Evolutionary conservation across 2,329 filamentous ascomycete genomes (phyloP), one percentile per base, ranked within the genome.

Genomic region (Aspergillus pseudotamarii): DNA sequence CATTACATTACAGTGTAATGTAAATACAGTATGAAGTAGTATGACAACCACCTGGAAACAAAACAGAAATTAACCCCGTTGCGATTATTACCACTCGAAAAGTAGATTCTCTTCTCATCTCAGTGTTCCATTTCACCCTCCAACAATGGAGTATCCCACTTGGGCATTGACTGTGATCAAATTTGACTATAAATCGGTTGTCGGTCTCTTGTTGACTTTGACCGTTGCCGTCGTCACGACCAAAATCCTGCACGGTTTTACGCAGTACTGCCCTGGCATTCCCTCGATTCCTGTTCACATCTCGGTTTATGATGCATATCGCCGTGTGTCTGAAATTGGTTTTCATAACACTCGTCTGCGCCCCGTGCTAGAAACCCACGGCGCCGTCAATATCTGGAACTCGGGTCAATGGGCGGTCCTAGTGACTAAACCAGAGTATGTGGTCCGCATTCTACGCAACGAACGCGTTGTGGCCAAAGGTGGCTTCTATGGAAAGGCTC

Each of bases 361-460:
- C 0, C 45, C 50, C 2, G 66, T 69, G 2, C 61, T 76, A 0
- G 72, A 75, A 34, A 64, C 69, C 48, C 65, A 76, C 57, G 73
- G 83, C 4, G 82, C 82, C 1, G 82, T 84, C 21, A 79, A 82
- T 61, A 72, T 84, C 32, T 84, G 82, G 73, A 83, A 83, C 38
- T 82, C 78, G 1, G 81, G 80, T 0, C 77, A 76, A 46, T 85
- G 83, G 83, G 83, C 82, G 54, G 73, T 85, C 3, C 71, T 85
- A 12, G 78, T 84, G 0, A 79, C 79, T 54, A 77, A 76, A 5
- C 82, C 83, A 1, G 68, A 76, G 0, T 82, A 80, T 61, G 65
- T 85, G 4, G 75, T 76, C 4, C 78, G 83, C 51, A 71, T 77
- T 64, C 75, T 77, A 41, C 73, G 72, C 16, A 71, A 75, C 41